Conservation (phyloP, 257 asterid species). For the Verbascum thapsus region DNA sequence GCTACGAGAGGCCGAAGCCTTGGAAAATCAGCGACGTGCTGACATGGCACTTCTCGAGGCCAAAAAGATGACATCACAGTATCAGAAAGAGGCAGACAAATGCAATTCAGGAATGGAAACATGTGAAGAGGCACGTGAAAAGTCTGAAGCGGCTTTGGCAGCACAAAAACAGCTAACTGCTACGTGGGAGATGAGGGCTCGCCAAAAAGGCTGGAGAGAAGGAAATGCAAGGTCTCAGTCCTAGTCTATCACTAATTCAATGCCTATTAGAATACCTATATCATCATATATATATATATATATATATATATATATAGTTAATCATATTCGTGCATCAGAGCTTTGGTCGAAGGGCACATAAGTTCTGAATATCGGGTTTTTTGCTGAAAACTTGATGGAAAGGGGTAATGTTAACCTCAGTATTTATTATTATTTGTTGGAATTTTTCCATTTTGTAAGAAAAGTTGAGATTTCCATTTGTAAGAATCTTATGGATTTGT, state of each 20-base stretch:
- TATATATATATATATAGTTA: too few relatives aligned
- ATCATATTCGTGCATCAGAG: conserved; percentile 8
- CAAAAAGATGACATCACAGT: conserved; percentile 63
- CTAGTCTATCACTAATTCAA: conserved; percentile 20
- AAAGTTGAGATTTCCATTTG: conserved; percentile 28
- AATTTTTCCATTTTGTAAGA: conserved; percentile 34
- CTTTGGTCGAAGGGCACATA: conserved; percentile 23
- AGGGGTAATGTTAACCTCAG: conserved; percentile 34
- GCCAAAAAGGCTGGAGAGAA: conserved; percentile 66
- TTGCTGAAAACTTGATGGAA: conserved; percentile 35
- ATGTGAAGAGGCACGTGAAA: conserved; percentile 71
- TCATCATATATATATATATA: conserved; percentile 15
- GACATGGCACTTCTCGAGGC: conserved; percentile 69
- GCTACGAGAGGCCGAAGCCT: conserved; percentile 56
- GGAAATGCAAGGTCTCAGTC: conserved; percentile 25
- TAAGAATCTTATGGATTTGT: conserved; percentile 15
- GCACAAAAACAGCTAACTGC: conserved; percentile 53
- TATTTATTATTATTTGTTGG: conserved; percentile 29
- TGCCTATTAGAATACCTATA: conserved; percentile 23
- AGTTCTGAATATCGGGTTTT: conserved; percentile 16
- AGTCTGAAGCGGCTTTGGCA: conserved; percentile 50
- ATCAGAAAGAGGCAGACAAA: conserved; percentile 70
- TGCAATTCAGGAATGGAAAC: conserved; percentile 78
- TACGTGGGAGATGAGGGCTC: conserved; percentile 65
- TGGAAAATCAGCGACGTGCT: conserved; percentile 58